Conservation (phyloP, 306 rosid genomes). For the Elaeagnus macrophylla region DNA sequence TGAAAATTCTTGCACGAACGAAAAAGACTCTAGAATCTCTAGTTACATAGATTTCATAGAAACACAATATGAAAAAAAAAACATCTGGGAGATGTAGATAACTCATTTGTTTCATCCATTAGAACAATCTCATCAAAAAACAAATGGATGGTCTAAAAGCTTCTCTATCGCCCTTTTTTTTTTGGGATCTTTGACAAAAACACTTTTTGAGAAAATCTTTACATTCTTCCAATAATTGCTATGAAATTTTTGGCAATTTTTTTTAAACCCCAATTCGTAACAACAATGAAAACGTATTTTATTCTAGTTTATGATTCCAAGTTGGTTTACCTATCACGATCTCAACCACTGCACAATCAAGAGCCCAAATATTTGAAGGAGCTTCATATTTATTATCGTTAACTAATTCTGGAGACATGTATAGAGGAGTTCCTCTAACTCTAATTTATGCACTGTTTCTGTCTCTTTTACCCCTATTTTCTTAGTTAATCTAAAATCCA, state of each 20-base stretch:
- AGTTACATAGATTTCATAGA: conserved; percentile 21
- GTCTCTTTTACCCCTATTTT: conserved; percentile 4
- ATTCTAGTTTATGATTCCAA: conserved; percentile 28
- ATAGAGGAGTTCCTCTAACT: conserved; percentile 69
- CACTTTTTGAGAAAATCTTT: conserved; percentile 55
- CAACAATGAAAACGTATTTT: conserved; percentile 38
- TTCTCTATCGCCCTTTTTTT: conserved; percentile 70
- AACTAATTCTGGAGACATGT: conserved; percentile 73
- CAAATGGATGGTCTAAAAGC: conserved; percentile 62
- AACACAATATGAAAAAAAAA: conserved; percentile 58
- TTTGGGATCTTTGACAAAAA: conserved; percentile 48
- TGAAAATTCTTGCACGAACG: conserved; percentile 24
- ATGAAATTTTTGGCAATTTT: conserved; percentile 49
- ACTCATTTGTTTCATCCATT: not conserved
- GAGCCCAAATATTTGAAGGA: conserved; percentile 67
- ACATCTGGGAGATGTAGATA: conserved; percentile 35
- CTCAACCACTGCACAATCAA: conserved; percentile 67
- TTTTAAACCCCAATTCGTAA: conserved; percentile 52
- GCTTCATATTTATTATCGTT: conserved; percentile 47
- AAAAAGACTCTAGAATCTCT: conserved; percentile 2
- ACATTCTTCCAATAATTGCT: conserved; percentile 45
- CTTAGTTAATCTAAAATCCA: not conserved
- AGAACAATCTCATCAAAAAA: conserved; percentile 13
- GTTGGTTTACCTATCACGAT: conserved; percentile 61
- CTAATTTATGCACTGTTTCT: no score